A percentile compares a stretch with the other conserved stretches of the same genome.
Conservation (phyloP, 441 rosid genomes). For the Jatropha multifida region DNA sequence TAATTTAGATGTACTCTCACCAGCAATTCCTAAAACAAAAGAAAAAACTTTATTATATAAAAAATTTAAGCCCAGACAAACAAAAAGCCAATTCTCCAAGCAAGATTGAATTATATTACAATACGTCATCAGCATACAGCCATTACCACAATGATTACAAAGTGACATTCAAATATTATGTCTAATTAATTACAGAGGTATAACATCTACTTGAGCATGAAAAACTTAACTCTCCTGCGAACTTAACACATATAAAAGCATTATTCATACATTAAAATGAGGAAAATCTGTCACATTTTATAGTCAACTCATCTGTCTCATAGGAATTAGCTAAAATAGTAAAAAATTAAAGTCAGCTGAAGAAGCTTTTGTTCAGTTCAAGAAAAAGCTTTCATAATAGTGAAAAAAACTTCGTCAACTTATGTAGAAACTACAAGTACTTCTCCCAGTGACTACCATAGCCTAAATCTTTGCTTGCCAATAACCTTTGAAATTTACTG, state of each 20-base stretch:
- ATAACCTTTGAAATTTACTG: background rate
- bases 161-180: background rate
- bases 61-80: conserved; percentile 8
- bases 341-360: background rate
- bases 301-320: background rate
- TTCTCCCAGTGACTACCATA: background rate
- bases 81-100: conserved; percentile 4
- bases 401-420: background rate
- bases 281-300: background rate
- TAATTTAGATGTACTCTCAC: conserved; percentile 33
- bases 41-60: conserved; percentile 21
- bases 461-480: background rate
- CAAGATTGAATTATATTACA: background rate
- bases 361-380: background rate
- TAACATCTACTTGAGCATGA: background rate
- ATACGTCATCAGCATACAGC: background rate
- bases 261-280: background rate
- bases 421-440: background rate
- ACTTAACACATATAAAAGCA: no score
- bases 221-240: no score
- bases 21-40: conserved; percentile 38
- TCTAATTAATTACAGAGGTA: background rate
- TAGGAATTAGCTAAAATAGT: background rate
- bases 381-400: background rate
- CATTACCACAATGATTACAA: background rate